Evolutionary conservation across 192 early-diverging fungal genomes (phyloP).

Genomic region (Paraglomus brasilianum): DNA sequence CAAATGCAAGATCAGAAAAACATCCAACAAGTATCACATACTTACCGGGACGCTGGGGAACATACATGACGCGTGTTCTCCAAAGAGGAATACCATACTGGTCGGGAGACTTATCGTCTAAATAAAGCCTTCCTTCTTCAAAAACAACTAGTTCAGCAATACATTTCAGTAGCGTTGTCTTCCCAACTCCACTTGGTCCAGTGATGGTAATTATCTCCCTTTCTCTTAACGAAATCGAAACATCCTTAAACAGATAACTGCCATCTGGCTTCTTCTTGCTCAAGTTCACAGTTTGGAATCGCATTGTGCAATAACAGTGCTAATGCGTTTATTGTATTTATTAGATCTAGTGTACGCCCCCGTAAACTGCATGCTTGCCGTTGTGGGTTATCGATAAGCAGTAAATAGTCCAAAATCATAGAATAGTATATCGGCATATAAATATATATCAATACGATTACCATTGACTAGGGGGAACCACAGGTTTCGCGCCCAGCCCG

Average conservation of each 20-base stretch:
- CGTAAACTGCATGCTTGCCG: too few relatives aligned
- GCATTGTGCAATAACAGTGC: not conserved
- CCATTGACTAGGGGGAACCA: too few relatives aligned
- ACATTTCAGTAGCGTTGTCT: constrained; percentile 84
- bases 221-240: constrained; percentile 50
- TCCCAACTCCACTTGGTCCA: constrained; percentile 75
- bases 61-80: constrained; percentile 80
- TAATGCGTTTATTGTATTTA: too few relatives aligned
- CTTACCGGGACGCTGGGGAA: constrained; percentile 69
- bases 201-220: constrained; percentile 59
- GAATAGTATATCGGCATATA: too few relatives aligned
- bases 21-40: not conserved
- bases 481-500: too few relatives aligned
- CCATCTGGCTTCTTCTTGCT: constrained; percentile 46
- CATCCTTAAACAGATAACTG: constrained; percentile 55
- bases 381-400: too few relatives aligned
- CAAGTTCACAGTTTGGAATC: constrained; percentile 38
- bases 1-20: not conserved
- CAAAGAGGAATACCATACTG: constrained; percentile 67
- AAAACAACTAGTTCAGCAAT: constrained; percentile 70
- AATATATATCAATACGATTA: too few relatives aligned
- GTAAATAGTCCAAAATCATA: too few relatives aligned
- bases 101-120: constrained; percentile 51
- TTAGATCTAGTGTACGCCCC: too few relatives aligned
- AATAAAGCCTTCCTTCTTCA: constrained; percentile 56